These are phyloP conservation scores for Boechera retrofracta DNA, from an alignment of 345 rosid species.

Conservation along the genomic window DNA sequence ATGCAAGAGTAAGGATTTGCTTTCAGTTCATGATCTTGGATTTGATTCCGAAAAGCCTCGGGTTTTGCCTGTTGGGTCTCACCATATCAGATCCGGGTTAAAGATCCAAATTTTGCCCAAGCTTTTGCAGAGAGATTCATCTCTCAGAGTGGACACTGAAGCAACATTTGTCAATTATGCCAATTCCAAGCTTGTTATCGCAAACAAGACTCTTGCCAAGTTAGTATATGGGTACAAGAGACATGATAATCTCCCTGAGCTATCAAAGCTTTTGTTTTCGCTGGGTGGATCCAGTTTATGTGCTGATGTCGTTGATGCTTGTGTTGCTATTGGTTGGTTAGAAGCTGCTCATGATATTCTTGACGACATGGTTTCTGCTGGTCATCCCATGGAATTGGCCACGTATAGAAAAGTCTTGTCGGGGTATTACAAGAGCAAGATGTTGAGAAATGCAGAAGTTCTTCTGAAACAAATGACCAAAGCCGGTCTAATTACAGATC, in stretches of 20 bases:
- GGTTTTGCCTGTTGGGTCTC: conserved; percentile 76
- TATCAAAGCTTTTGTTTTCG: conserved; percentile 59
- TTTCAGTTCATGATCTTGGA: conserved; percentile 36
- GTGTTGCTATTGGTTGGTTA: conserved; percentile 68
- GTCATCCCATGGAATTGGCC: conserved; percentile 47
- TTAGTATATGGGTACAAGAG: conserved; percentile 64
- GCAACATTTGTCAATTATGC: conserved; percentile 50
- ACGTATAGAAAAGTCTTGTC: conserved; percentile 55
- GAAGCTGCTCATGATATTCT: conserved; percentile 89
- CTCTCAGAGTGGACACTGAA: conserved; percentile 46
- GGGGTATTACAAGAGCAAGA: conserved; percentile 58
- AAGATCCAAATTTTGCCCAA: conserved; percentile 63
- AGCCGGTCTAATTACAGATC: conserved; percentile 51
- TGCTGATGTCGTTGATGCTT: conserved; percentile 62
- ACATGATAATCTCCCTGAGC: conserved; percentile 53
- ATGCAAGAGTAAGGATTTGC: conserved; percentile 42
- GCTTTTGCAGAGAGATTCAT: conserved; percentile 58
- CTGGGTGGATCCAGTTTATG: conserved; percentile 46
- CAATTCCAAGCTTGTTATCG: conserved; percentile 58
- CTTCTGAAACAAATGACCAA: conserved; percentile 61
- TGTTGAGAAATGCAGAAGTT: conserved; percentile 68
- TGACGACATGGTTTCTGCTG: conserved; percentile 71
- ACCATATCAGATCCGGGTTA: conserved; percentile 62
- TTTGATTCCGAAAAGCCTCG: conserved; percentile 44
- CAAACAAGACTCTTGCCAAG: conserved; percentile 67